Evolutionary conservation across 2,329 filamentous ascomycete species (phyloP).

Genomic region (Fusarium sp.): DNA sequence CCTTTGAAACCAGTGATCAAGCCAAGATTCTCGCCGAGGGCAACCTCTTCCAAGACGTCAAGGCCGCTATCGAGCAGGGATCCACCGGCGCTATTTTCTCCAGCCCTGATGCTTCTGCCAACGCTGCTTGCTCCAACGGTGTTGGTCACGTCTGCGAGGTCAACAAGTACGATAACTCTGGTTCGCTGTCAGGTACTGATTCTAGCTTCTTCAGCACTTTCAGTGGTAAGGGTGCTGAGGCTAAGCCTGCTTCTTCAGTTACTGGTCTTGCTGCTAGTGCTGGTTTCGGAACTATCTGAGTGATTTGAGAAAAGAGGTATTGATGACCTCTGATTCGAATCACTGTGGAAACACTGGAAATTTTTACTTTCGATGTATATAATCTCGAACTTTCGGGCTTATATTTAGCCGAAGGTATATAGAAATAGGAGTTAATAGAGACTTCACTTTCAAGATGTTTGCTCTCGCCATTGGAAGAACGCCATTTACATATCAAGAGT

Average conservation of each 20-base stretch:
- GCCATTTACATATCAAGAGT: not conserved
- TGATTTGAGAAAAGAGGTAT: not conserved
- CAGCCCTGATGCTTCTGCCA: slow-evolving; percentile 50
- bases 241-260: slow-evolving; percentile 51
- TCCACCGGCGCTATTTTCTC: slow-evolving; percentile 51
- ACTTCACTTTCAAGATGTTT: not conserved
- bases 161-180: slow-evolving; percentile 61
- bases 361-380: slow-evolving; percentile 13
- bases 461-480: no score
- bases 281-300: slow-evolving; percentile 60
- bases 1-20: slow-evolving; percentile 64
- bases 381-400: slow-evolving; percentile 1
- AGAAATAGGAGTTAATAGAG: slow-evolving; percentile 14
- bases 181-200: slow-evolving; percentile 56
- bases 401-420: not conserved
- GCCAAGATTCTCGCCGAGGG: slow-evolving; percentile 65
- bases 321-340: not conserved
- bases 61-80: slow-evolving; percentile 53
- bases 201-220: slow-evolving; percentile 63
- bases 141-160: slow-evolving; percentile 64
- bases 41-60: slow-evolving; percentile 68
- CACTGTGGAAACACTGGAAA: not conserved
- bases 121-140: slow-evolving; percentile 56
- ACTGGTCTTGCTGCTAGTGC: slow-evolving; percentile 55
- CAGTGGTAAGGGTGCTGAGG: slow-evolving; percentile 63